These are phyloP conservation scores for Cephalotrichum gorgonifer DNA, from an alignment of 2,329 filamentous ascomycete species.

Conservation along the genomic window DNA sequence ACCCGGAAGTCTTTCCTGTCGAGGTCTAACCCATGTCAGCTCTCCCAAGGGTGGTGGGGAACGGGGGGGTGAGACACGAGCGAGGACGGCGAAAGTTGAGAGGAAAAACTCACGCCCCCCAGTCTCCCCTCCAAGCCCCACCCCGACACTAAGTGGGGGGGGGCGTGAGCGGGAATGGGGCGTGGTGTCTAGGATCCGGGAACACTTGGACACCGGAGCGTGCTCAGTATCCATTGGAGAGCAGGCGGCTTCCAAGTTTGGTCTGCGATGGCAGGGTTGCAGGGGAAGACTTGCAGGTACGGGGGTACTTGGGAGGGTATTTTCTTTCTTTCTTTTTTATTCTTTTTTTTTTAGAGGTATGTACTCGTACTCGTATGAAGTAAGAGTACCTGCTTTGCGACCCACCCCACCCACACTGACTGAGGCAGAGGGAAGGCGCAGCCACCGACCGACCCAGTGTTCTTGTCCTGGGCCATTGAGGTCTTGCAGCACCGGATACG, in stretches of 20 bases:
- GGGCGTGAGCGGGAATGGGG: not conserved
- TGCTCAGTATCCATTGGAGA: not conserved
- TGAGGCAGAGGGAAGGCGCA: constrained; percentile 3
- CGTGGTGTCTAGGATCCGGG: not conserved
- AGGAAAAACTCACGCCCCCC: not conserved
- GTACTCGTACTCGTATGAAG: too few species aligned
- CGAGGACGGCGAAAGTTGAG: not conserved
- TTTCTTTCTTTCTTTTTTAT: too few species aligned
- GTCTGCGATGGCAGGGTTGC: not conserved
- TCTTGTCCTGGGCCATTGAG: not conserved
- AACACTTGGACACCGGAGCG: not conserved
- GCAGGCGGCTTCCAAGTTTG: not conserved
- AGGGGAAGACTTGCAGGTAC: constrained; percentile 1
- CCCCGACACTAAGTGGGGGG: not conserved
- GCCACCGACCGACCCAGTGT: not conserved
- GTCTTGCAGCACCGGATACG: not conserved
- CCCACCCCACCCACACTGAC: constrained; percentile 1
- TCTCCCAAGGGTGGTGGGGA: not conserved
- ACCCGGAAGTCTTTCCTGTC: not conserved
- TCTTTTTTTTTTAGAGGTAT: too few species aligned
- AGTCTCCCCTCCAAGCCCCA: not conserved
- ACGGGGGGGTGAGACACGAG: not conserved
- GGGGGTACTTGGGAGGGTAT: not conserved
- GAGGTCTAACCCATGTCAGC: not conserved
- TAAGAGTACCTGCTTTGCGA: too few species aligned